A percentile compares a stretch with the other conserved stretches of the same genome.
Conservation (phyloP, 306 rosid genomes). For the Castanea mollissima region DNA sequence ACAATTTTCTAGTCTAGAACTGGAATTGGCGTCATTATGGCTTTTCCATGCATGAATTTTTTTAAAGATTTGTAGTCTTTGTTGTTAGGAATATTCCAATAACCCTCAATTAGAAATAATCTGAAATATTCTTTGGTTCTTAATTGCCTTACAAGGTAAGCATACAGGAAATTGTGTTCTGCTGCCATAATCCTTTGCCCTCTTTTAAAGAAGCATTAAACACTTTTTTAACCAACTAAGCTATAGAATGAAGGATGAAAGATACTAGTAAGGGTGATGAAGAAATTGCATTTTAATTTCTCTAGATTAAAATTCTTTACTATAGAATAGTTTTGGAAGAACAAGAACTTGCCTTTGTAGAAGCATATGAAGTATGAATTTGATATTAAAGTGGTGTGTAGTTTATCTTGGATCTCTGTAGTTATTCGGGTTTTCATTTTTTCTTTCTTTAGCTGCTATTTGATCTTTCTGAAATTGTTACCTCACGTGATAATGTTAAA, state of each 20-base stretch:
- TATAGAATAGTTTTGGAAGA: neutral
- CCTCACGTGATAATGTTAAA: slow-evolving; percentile 4
- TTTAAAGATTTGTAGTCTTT: neutral
- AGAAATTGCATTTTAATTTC: neutral
- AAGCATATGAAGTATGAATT: neutral
- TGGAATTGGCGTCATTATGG: neutral
- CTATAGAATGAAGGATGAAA: neutral
- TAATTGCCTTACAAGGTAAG: neutral
- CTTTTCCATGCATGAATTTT: neutral
- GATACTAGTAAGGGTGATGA: neutral
- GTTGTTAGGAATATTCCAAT: neutral
- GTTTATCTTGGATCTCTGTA: neutral
- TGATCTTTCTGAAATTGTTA: neutral
- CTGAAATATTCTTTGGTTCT: neutral
- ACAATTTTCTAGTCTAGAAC: neutral
- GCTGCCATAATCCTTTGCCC: neutral
- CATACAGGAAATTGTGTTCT: neutral
- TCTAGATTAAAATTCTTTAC: neutral
- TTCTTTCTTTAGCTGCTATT: neutral
- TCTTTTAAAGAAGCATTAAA: neutral
- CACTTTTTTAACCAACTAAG: neutral
- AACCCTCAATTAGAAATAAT: neutral
- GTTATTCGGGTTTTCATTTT: neutral
- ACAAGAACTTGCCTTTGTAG: too few species aligned
- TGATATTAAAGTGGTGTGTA: neutral